phyloP scores from a whole-genome alignment of 1,284 basidiomycete genomes.

The Sparassis latifolia region DNA sequence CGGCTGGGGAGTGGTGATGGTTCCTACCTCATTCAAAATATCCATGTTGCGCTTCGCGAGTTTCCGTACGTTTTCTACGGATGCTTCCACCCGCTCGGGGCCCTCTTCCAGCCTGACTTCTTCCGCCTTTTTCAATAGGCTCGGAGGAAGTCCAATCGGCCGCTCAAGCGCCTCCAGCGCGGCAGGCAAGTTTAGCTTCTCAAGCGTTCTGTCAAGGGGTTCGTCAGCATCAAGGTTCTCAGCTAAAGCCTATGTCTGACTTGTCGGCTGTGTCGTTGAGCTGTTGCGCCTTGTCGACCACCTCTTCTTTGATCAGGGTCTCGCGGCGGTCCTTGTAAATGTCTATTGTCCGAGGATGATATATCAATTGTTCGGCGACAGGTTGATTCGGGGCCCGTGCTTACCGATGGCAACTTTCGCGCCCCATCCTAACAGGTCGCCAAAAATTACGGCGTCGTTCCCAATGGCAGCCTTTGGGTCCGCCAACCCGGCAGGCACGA shows the following conservation, averaged over 20 bases:
- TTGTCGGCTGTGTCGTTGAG: conserved; percentile 59
- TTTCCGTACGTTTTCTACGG: conserved; percentile 69
- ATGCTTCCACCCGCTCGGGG: conserved; percentile 60
- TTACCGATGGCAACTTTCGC: conserved; percentile 83
- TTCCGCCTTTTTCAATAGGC: conserved; percentile 80
- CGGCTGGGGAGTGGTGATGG: neutral
- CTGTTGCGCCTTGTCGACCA: conserved; percentile 58
- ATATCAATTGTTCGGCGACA: neutral
- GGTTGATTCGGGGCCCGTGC: conserved; percentile 18
- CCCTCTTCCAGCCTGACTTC: conserved; percentile 81
- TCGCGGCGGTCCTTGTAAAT: conserved; percentile 85
- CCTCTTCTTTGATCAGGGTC: conserved; percentile 64
- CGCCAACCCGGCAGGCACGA: conserved; percentile 52
- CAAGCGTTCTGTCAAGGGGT: conserved; percentile 48
- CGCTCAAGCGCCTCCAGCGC: conserved; percentile 85
- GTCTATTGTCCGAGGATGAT: conserved; percentile 35
- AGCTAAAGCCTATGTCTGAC: conserved; percentile 34
- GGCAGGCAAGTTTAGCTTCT: conserved; percentile 76
- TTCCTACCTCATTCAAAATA: conserved; percentile 69
- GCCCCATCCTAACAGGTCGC: conserved; percentile 81
- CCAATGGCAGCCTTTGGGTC: conserved; percentile 52
- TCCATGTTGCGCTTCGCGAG: conserved; percentile 59
- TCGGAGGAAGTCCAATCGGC: conserved; percentile 84
- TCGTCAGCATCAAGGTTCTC: neutral
- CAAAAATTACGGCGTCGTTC: conserved; percentile 60